Evolutionary conservation across 768 basidiomycete genomes (phyloP).

Genomic region (Russula griseocarnosa): DNA sequence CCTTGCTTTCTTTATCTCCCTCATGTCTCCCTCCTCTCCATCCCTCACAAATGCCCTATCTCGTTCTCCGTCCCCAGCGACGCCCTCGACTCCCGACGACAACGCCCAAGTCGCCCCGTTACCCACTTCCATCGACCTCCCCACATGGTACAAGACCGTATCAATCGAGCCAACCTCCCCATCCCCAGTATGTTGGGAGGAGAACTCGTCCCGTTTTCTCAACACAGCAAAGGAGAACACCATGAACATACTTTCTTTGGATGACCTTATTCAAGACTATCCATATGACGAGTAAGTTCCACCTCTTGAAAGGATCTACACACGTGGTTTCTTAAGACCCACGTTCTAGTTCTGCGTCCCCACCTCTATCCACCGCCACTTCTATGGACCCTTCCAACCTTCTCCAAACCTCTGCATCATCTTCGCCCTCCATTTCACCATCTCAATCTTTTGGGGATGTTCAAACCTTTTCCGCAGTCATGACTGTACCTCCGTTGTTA

Average conservation of each 20-base stretch:
- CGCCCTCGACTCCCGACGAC: conserved; percentile 68
- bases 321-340: conserved; percentile 25
- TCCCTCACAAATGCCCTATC: conserved; percentile 51
- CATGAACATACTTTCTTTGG: conserved; percentile 57
- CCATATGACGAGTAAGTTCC: conserved; percentile 69
- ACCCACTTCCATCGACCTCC: conserved; percentile 49
- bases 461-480: neutral
- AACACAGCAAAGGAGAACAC: conserved; percentile 47
- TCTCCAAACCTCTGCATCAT: neutral
- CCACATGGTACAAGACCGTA: conserved; percentile 56
- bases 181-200: conserved; percentile 42
- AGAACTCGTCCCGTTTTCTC: conserved; percentile 39
- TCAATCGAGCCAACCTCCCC: conserved; percentile 41
- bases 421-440: neutral
- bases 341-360: conserved; percentile 14
- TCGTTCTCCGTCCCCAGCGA: conserved; percentile 67
- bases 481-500: conserved; percentile 29
- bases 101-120: conserved; percentile 47
- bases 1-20: neutral
- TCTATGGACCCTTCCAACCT: conserved; percentile 4
- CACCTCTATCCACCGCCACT: conserved; percentile 8
- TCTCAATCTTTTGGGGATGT: neutral
- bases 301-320: conserved; percentile 20
- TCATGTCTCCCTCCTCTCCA: conserved; percentile 52
- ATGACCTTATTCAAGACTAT: conserved; percentile 70